phyloP scores from a whole-genome alignment of 2,329 filamentous ascomycete species.

The Rhynchosporium secalis region DNA sequence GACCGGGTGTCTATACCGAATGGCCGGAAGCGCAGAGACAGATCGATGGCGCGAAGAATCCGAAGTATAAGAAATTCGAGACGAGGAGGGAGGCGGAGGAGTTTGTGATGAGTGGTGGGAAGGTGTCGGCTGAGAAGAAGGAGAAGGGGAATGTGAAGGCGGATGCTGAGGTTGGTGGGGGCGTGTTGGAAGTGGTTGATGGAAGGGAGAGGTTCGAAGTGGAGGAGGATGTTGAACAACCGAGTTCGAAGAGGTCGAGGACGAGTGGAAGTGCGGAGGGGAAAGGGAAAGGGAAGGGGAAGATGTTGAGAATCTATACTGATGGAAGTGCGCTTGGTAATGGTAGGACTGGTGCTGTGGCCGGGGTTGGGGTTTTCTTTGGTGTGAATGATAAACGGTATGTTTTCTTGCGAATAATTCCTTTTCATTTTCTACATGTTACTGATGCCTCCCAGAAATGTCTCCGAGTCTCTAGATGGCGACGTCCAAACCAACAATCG shows the following conservation, averaged over 20 bases:
- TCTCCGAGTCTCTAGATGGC: constrained; percentile 39
- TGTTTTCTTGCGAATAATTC: constrained; percentile 20
- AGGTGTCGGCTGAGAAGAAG: constrained; percentile 23
- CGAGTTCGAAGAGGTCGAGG: constrained; percentile 23
- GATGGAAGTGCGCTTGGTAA: constrained; percentile 64
- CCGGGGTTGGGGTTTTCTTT: constrained; percentile 66
- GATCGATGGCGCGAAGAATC: constrained; percentile 70
- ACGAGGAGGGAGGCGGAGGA: constrained; percentile 72
- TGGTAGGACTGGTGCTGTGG: constrained; percentile 54
- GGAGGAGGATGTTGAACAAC: not conserved
- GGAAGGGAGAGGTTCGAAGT: constrained; percentile 32
- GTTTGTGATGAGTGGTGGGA: constrained; percentile 59
- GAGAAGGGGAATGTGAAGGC: not conserved
- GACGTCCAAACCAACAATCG: constrained; percentile 84
- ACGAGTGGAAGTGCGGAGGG: constrained; percentile 4
- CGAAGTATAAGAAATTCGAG: constrained; percentile 68
- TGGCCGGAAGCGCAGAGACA: constrained; percentile 73
- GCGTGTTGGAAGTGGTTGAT: constrained; percentile 40
- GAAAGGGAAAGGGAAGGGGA: constrained; percentile 23
- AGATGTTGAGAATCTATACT: constrained; percentile 53
- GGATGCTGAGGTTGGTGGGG: not conserved
- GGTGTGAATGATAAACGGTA: constrained; percentile 56
- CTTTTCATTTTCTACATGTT: not conserved
- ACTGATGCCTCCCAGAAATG: constrained; percentile 51
- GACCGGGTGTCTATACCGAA: constrained; percentile 59